Base-by-base conservation (phyloP, 768 basidiomycete genomes). In the Suillus spraguei region DNA sequence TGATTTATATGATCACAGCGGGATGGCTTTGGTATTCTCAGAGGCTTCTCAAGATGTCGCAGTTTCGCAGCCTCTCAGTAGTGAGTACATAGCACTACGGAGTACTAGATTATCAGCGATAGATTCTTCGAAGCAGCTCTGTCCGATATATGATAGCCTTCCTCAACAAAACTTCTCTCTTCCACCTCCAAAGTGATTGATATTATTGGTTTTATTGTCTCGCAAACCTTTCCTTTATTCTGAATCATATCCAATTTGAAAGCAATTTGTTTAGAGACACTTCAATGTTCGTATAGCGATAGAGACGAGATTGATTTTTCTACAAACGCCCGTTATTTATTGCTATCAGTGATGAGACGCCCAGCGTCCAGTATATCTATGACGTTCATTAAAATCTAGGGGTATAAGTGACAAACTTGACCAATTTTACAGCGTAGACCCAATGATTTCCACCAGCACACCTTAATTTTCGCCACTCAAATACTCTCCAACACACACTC, bases 401-500 rank as follows among this genome's bases (percentile, higher is more conserved):
- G 52, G 20, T 35, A 53, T 53, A 20, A 53, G 20, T 35, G 28
- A 2, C 4, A 38, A 3, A 36, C 5, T 4, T 13, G 9, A 24
- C 35, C 20, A 55, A 35, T 35, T n/a, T 33, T 33, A 35, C 33
- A 35, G 20, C 13, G 8, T 22, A 2, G 35, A 14, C n/a, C 35
- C 33, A 22, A 54, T 28, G 28, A 28, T 54, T 1, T 10, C 38
- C 11, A 32, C 24, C 3, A 35, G 20, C 20, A 5, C 33, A n/a
- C 28, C 28, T 32, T 32, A 0, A 24, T 13, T 39, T 13, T 39
- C 16, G 11, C 20, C 14, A n/a, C 20, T 73, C 63, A 82, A 47
- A 83, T 79, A 7, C 68, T 71, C 41, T 84, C 80, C 46, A 89
- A 62, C 33, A 86, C 74, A 60, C 86, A 87, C 59, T 91, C 90